A percentile compares a stretch with the other conserved stretches of the same genome.
Evolutionary conservation across 495 filamentous ascomycete genomes (phyloP).

Genomic region (Lasiosphaeria ovina): DNA sequence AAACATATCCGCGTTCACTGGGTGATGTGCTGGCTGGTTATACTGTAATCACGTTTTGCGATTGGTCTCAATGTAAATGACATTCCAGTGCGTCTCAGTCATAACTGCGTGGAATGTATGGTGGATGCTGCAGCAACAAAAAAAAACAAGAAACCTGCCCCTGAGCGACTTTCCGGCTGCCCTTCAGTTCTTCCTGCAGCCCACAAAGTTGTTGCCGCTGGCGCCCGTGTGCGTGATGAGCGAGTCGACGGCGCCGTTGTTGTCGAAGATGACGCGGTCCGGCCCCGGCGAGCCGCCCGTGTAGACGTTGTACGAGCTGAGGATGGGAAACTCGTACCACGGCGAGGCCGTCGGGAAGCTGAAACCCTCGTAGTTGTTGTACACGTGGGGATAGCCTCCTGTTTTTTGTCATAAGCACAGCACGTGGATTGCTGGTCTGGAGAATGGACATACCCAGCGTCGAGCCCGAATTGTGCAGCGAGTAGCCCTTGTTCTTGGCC

Average conservation of each 20-base stretch:
- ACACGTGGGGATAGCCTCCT: conserved; percentile 65
- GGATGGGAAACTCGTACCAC: conserved; percentile 73
- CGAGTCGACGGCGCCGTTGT: conserved; percentile 48
- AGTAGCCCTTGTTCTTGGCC: conserved; percentile 51
- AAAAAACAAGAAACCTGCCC: too few species aligned
- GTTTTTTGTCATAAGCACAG: conserved; percentile 4
- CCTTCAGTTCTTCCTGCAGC: conserved; percentile 40
- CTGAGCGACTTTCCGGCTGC: too few species aligned
- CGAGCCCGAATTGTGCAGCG: conserved; percentile 43
- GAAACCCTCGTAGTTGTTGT: conserved; percentile 75
- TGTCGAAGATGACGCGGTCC: conserved; percentile 70
- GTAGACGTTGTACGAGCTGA: conserved; percentile 52
- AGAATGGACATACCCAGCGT: conserved; percentile 39
- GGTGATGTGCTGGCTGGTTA: too few species aligned
- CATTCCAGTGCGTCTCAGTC: too few species aligned
- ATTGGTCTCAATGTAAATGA: too few species aligned
- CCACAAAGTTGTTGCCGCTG: conserved; percentile 63
- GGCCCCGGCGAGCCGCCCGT: conserved; percentile 64
- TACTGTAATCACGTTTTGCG: too few species aligned
- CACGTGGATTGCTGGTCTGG: not conserved
- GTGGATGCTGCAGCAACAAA: too few species aligned
- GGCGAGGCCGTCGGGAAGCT: conserved; percentile 54
- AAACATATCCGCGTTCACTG: too few species aligned
- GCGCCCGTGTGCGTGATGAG: conserved; percentile 70
- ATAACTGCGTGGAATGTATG: too few species aligned